Evolutionary conservation across 495 filamentous ascomycete genomes (phyloP), one percentile per base, ranked within the genome.

Genomic region (Neurospora sp.): DNA sequence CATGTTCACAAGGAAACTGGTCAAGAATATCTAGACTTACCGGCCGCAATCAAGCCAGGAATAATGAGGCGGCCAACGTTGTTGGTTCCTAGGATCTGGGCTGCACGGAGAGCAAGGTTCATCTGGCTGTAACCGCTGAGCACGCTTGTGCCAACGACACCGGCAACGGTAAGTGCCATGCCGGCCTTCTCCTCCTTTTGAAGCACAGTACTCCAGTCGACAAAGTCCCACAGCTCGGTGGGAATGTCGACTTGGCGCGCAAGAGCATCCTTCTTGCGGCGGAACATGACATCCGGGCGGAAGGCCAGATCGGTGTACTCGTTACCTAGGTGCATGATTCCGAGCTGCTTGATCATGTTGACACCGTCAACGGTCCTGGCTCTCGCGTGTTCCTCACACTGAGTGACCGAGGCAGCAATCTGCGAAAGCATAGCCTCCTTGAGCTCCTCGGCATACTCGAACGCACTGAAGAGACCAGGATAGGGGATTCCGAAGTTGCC

Each of bases 161-260:
- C 93, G n/a, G 91, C 92, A 39, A 95, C 89, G 3, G 96, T 98
- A 81, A 99, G 86, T 45, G 96, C 95, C 90, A 98, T 92, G 74
- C 96, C 89, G 38, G 94, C 83, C 84, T 98, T 98, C 84, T 99
- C 96, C 79, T 99, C 94, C 68, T 89, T 86, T 76, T 98, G 93
- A 85, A 96, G 90, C 10, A 97, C 84, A 12, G 88, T 90, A 40
- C 87, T 84, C 77, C 94, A 84, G 80, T 99, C 96, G 79, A 98
- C 93, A 84, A 99, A 97, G 80, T 99, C 96, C 87, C 88, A 91
- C 0, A 97, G 72, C 75, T 98, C 94, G 22, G 96, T 90, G 70
- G 97, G 89, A 20, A 96, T 88, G 75, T 97, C 90, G 22, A 99
- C 89, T 78, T 96, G 90, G 73, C 92, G 87, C 9, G 91, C 96